Evolutionary conservation across 306 rosid species (phyloP), one percentile per base, ranked within the genome.

Genomic region (Trifolium pratense): DNA sequence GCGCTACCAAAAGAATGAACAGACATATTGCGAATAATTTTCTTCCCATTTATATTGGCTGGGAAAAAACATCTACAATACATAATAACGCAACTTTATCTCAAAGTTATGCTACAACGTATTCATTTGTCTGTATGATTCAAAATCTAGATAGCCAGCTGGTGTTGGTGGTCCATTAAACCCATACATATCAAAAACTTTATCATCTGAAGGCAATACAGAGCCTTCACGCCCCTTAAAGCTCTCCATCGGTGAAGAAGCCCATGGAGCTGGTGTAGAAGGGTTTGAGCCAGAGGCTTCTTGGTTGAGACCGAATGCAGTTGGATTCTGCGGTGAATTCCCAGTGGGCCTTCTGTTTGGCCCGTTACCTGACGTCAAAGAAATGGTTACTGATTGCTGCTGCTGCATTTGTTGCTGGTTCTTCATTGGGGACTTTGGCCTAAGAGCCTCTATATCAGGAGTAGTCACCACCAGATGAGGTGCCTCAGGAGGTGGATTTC

Each of bases 371-470:
- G 93, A 26, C 3, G 95, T 85, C 80, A 92, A 75, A 25, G 97
- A 74, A 61, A 92, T 88, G 18, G 98, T 76, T 15, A 81, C 57
- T 0, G 99, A 86, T 40, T 92, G 85, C 74, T 86, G 96, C 80
- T 89, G 96, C 84, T 90, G 96, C 84, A 83, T 43, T 85, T 92
- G 98, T 82, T 93, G 99, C 83, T 95, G 99, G 88, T 92, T 95
- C 86, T 95, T 95, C 97, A 95, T 91, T 2, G 99, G 99, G 48
- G 99, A 95, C 83, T 95, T 95, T 57, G 99, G 97, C 66, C 99
- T 86, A 48, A 95, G 96, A 56, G 96, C 52, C 84, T 95, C 97
- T 25, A 95, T 95, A 3, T 95, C 99, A 0, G 97, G 96, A 26
- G 99, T 95, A 25, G 99, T 95, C 29, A 90, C 56, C 32, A 95